Evolutionary conservation across 768 basidiomycete species (phyloP).

Genomic region (Tylopilus plumbeoviolaceoides): DNA sequence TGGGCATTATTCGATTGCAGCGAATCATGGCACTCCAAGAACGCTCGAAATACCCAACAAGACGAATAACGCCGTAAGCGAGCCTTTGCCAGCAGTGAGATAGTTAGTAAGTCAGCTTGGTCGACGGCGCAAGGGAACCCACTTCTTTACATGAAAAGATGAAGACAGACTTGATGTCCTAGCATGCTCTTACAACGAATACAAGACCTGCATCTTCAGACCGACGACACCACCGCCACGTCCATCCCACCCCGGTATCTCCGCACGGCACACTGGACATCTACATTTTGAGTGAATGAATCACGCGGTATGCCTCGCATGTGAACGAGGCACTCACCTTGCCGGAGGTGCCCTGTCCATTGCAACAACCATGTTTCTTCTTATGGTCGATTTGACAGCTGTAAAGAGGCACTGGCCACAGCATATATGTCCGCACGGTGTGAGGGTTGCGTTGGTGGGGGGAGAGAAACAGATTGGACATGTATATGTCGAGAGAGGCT

Average conservation of each 20-base stretch:
- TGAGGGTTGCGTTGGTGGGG: slow-evolving; percentile 70
- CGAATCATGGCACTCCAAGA: too few relatives aligned
- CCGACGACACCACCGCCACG: slow-evolving; percentile 66
- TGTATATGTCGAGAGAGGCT: slow-evolving; percentile 55
- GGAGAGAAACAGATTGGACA: slow-evolving; percentile 81
- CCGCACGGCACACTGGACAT: slow-evolving; percentile 69
- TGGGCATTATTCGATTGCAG: too few relatives aligned
- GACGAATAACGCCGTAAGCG: too few relatives aligned
- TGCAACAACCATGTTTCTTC: slow-evolving; percentile 38
- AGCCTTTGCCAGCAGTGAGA: too few relatives aligned
- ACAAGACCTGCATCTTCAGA: slow-evolving; percentile 39
- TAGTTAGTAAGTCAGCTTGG: too few relatives aligned
- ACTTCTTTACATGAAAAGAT: too few relatives aligned
- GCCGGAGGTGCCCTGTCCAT: slow-evolving; percentile 34
- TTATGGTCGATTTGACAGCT: slow-evolving; percentile 60
- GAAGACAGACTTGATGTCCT: too few relatives aligned
- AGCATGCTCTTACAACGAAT: slow-evolving; percentile 16
- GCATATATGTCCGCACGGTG: slow-evolving; percentile 77
- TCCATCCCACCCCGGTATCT: slow-evolving; percentile 67
- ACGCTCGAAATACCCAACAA: too few relatives aligned
- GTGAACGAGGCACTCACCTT: slow-evolving; percentile 29
- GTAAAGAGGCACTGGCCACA: slow-evolving; percentile 75
- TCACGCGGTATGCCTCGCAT: background rate
- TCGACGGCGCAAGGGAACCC: too few relatives aligned
- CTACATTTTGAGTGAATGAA: slow-evolving; percentile 24